These are phyloP conservation scores for Cetraspora pellucida DNA, from an alignment of 192 early-diverging fungal species.

Conservation along the genomic window DNA sequence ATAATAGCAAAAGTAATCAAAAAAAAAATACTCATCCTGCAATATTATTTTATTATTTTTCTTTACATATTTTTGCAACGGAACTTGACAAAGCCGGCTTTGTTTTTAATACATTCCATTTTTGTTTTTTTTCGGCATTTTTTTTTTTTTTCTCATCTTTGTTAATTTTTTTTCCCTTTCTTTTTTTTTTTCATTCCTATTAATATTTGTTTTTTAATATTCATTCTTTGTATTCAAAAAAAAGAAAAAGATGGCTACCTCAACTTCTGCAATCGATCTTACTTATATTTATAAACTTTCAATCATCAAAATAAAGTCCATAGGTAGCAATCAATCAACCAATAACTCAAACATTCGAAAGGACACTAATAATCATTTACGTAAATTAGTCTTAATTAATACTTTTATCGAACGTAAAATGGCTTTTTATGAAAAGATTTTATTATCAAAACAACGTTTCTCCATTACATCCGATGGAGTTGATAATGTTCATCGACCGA, in stretches of 20 bases:
- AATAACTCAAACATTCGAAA: conserved; percentile 10
- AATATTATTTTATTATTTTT: too few species aligned
- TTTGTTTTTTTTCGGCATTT: not conserved
- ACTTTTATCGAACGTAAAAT: conserved; percentile 23
- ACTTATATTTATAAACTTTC: conserved; percentile 20
- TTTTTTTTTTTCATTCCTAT: not conserved
- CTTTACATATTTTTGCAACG: too few species aligned
- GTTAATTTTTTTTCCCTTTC: too few species aligned
- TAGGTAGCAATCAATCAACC: not conserved
- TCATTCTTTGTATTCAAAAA: not conserved
- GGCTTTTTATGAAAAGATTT: conserved; percentile 13
- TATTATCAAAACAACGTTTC: not conserved
- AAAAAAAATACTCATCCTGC: too few species aligned
- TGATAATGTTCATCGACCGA: not conserved
- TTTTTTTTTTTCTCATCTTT: not conserved
- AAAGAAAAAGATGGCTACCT: not conserved
- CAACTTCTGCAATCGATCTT: conserved; percentile 13
- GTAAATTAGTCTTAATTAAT: conserved; percentile 29
- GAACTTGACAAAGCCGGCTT: not conserved
- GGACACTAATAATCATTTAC: conserved; percentile 16
- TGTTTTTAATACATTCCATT: not conserved
- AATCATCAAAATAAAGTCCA: conserved; percentile 15
- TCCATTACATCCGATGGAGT: not conserved
- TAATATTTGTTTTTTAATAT: not conserved
- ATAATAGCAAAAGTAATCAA: too few species aligned